Evolutionary conservation across 2,329 filamentous ascomycete species (phyloP).

Genomic region (Amauroascus verrucosus): DNA sequence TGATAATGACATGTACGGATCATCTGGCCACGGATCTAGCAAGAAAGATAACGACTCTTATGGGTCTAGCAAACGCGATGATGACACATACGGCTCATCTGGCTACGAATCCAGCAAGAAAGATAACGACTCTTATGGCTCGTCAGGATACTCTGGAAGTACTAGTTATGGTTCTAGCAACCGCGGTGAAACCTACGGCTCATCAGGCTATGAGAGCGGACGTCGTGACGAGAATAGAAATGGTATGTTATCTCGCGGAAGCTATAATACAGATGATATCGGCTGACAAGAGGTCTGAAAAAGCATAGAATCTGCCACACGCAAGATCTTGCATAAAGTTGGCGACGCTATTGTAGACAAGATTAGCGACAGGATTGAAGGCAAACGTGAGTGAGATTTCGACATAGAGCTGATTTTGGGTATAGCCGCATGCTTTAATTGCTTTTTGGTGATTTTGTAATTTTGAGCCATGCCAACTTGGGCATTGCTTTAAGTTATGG

Average conservation of each 20-base stretch:
- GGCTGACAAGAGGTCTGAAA: not conserved
- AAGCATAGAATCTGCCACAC: conserved; percentile 5
- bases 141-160: not conserved
- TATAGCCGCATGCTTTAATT: too few species aligned
- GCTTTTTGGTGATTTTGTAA: too few species aligned
- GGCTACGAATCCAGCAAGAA: conserved; percentile 1
- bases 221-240: conserved; percentile 9
- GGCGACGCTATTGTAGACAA: conserved; percentile 11
- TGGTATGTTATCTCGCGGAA: not conserved
- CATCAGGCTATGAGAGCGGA: conserved; percentile 5
- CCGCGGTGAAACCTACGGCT: not conserved
- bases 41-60: conserved; percentile 10
- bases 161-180: conserved; percentile 1
- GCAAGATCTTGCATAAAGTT: conserved; percentile 11
- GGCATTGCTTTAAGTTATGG: too few species aligned
- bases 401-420: not conserved
- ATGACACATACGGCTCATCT: conserved; percentile 1
- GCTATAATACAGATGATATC: not conserved
- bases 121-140: conserved; percentile 8
- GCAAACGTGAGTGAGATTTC: not conserved
- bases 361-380: conserved; percentile 3
- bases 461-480: too few species aligned
- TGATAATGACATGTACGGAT: conserved; percentile 1
- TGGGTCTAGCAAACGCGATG: conserved; percentile 4
- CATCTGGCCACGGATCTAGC: conserved; percentile 4